Base-by-base conservation (phyloP, 139 green algal genomes). In the Desmodesmus armatus region DNA sequence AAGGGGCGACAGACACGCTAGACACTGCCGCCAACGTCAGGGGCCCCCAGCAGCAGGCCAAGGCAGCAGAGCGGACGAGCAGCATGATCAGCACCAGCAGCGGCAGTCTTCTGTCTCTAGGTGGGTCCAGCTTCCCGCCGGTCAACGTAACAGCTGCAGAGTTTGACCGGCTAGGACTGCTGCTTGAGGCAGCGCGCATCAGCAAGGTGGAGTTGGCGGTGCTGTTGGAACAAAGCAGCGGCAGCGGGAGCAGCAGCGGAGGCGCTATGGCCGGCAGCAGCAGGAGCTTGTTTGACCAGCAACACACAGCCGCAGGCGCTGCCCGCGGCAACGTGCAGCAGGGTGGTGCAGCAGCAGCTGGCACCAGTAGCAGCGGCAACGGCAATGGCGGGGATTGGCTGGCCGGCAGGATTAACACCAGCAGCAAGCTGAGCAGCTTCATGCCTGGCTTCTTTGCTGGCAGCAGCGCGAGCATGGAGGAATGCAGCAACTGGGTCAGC, bases 81-180 rank as follows among this genome's bases (percentile, higher is more conserved):
- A 72, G 65, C 65, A n/a, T 41, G 65, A 7, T 41, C 49, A 81
- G 74, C 47, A 81, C 49, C 53, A 81, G 35, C 11, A 13, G 74
- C 35, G 53, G 49, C 76, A 66, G 40, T 83, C 92, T 53, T 66
- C 81, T 11, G 37, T 85, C 40, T 53, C 83, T 65, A 47, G 62
- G 6, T 71, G 72, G 72, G 37, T 40, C 5, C 37, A 63, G 33
- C 53, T 58, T 58, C 40, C 82, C 80, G 35, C 74, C 51, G 15
- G 58, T 73, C 55, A 31, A 41, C 35, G 62, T 97, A 11, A 85
- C 78, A 3, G 90, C 87, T 3, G 62, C 29, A 25, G 94, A 97
- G 84, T 78, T 97, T 40, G 93, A 96, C 82, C 78, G 94, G 6
- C 80, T 97, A 77, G 87, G 55, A 3, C 87, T 96, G 55, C 85